Evolutionary conservation across 331 rosid genomes (phyloP).

Genomic region (Malus hybrid): DNA sequence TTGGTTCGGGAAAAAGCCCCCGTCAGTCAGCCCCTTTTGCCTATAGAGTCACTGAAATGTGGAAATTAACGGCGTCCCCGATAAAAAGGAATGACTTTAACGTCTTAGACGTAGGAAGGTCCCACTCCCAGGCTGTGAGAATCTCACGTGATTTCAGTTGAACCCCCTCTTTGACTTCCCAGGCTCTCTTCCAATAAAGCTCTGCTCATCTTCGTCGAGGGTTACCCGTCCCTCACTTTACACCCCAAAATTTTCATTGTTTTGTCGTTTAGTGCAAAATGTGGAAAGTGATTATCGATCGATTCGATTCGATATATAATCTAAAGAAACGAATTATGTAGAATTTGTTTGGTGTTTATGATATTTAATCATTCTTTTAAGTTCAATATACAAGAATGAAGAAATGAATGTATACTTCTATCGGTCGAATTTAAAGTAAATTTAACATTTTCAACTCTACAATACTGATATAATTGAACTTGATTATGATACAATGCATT

Average conservation of each 20-base stretch:
- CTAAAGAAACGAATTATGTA: too few species aligned
- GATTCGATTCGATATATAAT: too few species aligned
- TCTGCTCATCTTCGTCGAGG: neutral
- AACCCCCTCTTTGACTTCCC: constrained; percentile 46
- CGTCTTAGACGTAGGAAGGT: constrained; percentile 53
- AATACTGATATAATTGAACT: too few species aligned
- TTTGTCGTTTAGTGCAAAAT: neutral
- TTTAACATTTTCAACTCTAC: neutral
- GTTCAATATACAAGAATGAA: too few species aligned
- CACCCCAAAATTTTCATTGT: neutral
- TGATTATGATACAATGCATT: too few species aligned
- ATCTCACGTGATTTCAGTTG: constrained; percentile 80
- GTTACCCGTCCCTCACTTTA: constrained; percentile 10
- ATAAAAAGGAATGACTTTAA: constrained; percentile 26
- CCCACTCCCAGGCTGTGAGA: constrained; percentile 92
- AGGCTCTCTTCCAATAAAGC: neutral
- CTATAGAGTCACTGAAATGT: neutral
- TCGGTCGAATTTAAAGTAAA: too few species aligned
- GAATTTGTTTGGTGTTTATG: too few species aligned
- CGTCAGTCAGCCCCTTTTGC: neutral
- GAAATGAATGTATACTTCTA: too few species aligned
- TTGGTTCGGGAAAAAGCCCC: neutral
- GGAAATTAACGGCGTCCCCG: neutral
- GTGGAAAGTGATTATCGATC: neutral
- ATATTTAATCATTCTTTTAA: too few species aligned